Percentiles rank a stretch among this genome's conserved stretches.
Conservation (phyloP, 192 early-diverging fungal species). For the Anaeromyces robustus region DNA sequence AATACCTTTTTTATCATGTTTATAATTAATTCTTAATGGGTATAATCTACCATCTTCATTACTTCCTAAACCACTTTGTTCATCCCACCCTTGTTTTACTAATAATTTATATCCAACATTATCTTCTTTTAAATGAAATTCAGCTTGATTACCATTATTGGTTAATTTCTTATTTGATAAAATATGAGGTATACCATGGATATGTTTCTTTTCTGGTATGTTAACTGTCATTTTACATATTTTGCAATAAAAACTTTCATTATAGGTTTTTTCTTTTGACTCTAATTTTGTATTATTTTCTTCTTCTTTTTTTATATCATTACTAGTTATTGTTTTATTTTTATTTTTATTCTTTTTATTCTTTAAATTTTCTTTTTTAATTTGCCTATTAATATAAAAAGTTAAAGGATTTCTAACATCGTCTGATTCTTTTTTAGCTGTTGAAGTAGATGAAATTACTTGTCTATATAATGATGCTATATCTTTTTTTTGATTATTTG, state of each 20-base stretch:
- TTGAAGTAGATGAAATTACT: too few relatives aligned
- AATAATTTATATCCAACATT: neutral
- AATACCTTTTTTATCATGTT: neutral
- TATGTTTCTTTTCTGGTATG: neutral
- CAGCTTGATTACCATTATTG: neutral
- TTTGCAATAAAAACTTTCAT: neutral
- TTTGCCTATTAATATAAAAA: too few relatives aligned
- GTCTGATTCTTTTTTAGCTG: too few relatives aligned
- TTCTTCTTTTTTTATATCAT: neutral
- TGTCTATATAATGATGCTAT: too few relatives aligned
- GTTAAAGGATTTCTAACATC: too few relatives aligned
- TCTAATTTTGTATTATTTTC: neutral
- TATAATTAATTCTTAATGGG: neutral
- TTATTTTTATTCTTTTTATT: too few relatives aligned
- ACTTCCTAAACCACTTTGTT: neutral
- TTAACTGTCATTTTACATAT: neutral
- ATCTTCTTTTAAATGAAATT: neutral
- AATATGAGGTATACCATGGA: neutral
- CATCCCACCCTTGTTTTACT: neutral
- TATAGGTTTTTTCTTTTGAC: neutral
- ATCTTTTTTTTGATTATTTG: too few relatives aligned
- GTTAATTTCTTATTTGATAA: neutral
- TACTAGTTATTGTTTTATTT: too few relatives aligned
- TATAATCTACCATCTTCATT: neutral
- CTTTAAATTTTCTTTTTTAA: too few relatives aligned